Percentiles rank a stretch among this genome's conserved stretches.
Conservation (phyloP, 208 protist species). For the Wallacemonas collosoma region DNA sequence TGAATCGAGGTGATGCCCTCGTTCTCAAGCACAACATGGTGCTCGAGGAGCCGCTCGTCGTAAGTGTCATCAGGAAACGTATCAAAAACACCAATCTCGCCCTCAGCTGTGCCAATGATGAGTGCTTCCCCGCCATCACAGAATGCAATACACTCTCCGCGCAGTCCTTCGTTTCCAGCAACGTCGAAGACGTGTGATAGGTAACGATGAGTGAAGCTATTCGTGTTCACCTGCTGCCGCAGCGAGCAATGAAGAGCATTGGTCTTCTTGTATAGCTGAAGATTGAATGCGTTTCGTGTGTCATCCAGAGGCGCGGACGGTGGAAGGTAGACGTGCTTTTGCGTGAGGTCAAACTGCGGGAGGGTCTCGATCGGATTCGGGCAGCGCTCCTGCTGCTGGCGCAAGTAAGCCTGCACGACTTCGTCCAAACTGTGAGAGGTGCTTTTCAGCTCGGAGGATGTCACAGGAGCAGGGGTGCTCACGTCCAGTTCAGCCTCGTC, state of each 20-base stretch:
- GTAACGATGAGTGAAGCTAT: slow-evolving; percentile 73
- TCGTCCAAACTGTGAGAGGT: slow-evolving; percentile 41
- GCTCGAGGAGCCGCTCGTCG: slow-evolving; percentile 76
- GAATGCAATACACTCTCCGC: slow-evolving; percentile 78
- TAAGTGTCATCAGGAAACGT: slow-evolving; percentile 74
- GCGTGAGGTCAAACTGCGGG: slow-evolving; percentile 85
- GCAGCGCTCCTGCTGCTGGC: slow-evolving; percentile 81
- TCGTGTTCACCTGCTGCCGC: slow-evolving; percentile 57
- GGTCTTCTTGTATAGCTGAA: slow-evolving; percentile 36
- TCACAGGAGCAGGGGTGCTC: background rate
- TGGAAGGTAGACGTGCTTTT: slow-evolving; percentile 78
- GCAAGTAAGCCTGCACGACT: slow-evolving; percentile 75
- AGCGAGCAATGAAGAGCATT: slow-evolving; percentile 26
- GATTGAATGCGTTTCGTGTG: slow-evolving; percentile 72
- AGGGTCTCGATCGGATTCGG: slow-evolving; percentile 87
- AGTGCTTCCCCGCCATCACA: slow-evolving; percentile 79
- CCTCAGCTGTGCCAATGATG: slow-evolving; percentile 83
- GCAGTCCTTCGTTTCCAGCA: slow-evolving; percentile 59
- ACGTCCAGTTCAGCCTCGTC: slow-evolving; percentile 34
- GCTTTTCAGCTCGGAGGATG: slow-evolving; percentile 12
- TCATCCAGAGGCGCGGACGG: slow-evolving; percentile 56
- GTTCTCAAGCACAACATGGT: slow-evolving; percentile 85
- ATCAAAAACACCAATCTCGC: slow-evolving; percentile 77
- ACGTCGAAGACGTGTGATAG: slow-evolving; percentile 87
- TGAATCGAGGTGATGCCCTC: slow-evolving; percentile 59